Percentiles rank a stretch among this genome's conserved stretches.
phyloP scores from a whole-genome alignment of 768 basidiomycete species.

The Paxillus rubicundulus region DNA sequence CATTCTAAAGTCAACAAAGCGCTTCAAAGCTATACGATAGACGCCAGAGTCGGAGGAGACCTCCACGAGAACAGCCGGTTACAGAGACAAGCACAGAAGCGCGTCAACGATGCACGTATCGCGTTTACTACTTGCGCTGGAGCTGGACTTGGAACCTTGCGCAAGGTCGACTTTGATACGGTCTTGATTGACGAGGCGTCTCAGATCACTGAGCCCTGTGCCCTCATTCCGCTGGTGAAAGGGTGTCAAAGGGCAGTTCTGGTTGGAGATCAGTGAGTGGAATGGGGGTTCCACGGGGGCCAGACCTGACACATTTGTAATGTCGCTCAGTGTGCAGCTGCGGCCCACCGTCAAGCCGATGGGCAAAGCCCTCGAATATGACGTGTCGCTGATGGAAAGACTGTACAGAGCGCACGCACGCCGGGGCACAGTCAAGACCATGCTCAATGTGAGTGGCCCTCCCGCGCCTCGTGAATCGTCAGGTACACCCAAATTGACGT shows the following conservation, averaged over 20 bases:
- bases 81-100: constrained; percentile 55
- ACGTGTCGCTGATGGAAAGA: constrained; percentile 61
- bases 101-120: constrained; percentile 54
- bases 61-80: constrained; percentile 56
- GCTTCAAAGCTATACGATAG: constrained; percentile 58
- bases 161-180: constrained; percentile 55
- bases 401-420: constrained; percentile 41
- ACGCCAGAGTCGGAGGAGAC: constrained; percentile 58
- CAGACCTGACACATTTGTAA: background rate
- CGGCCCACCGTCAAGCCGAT: constrained; percentile 62
- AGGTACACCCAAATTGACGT: background rate
- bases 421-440: constrained; percentile 48
- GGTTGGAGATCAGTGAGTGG: constrained; percentile 67
- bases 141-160: constrained; percentile 56
- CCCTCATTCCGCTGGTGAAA: constrained; percentile 67
- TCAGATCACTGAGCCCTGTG: constrained; percentile 64
- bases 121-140: constrained; percentile 69
- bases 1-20: constrained; percentile 57
- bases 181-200: constrained; percentile 71
- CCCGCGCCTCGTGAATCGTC: background rate
- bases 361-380: constrained; percentile 54
- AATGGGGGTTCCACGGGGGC: background rate
- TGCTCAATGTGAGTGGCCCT: constrained; percentile 45
- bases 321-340: constrained; percentile 53
- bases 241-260: constrained; percentile 55